These are phyloP conservation scores for Nepenthes mirabilis DNA, from an alignment of 148 eudicot species.

Conservation along the genomic window DNA sequence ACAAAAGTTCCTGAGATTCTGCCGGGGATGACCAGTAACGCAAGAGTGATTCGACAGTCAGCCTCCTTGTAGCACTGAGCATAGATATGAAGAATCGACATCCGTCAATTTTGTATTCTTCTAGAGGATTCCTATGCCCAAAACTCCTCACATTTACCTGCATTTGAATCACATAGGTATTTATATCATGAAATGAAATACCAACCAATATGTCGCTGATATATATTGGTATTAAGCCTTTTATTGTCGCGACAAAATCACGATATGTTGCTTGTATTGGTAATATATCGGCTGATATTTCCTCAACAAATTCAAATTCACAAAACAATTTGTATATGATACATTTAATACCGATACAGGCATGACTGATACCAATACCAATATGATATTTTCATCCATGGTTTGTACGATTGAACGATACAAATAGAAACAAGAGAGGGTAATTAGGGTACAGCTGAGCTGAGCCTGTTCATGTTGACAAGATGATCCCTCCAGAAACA, in stretches of 20 bases:
- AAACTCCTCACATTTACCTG: conserved; percentile 98
- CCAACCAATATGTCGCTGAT: too few relatives aligned
- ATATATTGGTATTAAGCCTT: too few relatives aligned
- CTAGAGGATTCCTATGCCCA: conserved; percentile 95
- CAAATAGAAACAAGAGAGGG: neutral
- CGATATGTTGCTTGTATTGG: too few relatives aligned
- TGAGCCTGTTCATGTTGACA: conserved; percentile 91
- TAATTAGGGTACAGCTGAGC: conserved; percentile 57
- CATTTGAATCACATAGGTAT: conserved; percentile 13
- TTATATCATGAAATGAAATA: neutral
- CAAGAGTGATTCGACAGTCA: conserved; percentile 77
- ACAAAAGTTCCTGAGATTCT: conserved; percentile 55
- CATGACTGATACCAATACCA: too few relatives aligned
- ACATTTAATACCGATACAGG: too few relatives aligned
- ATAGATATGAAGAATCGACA: conserved; percentile 94
- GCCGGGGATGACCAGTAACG: conserved; percentile 84
- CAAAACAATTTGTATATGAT: too few relatives aligned
- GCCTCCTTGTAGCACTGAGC: conserved; percentile 87
- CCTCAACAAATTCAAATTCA: too few relatives aligned
- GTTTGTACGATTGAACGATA: neutral
- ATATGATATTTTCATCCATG: neutral
- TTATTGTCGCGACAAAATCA: too few relatives aligned
- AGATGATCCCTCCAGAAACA: conserved; percentile 98
- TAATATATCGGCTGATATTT: too few relatives aligned
- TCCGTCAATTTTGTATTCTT: conserved; percentile 96